phyloP scores from a whole-genome alignment of 2,329 filamentous ascomycete genomes.

The Xylaria sp. region DNA sequence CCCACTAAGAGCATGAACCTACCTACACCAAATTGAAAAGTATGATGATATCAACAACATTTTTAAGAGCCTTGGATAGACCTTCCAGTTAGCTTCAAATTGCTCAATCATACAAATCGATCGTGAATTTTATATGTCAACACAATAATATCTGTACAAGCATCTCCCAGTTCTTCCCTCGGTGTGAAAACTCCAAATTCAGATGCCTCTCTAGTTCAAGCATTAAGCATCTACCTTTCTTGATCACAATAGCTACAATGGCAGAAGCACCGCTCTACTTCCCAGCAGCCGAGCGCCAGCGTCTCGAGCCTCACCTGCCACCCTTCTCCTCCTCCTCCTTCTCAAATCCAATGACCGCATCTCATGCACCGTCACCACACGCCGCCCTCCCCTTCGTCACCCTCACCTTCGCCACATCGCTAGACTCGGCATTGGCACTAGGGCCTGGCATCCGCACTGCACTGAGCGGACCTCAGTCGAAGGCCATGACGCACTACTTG shows the following conservation, averaged over 20 bases:
- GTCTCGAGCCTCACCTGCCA: conserved; percentile 50
- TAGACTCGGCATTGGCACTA: conserved; percentile 83
- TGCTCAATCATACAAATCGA: not conserved
- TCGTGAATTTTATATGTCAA: not conserved
- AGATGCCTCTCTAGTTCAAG: not conserved
- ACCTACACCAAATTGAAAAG: not conserved
- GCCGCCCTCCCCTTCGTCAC: conserved; percentile 64
- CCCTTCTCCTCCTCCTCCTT: conserved; percentile 27
- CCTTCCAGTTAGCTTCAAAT: not conserved
- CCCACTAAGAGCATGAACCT: not conserved
- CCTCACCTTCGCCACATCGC: conserved; percentile 89
- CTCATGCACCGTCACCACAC: conserved; percentile 7
- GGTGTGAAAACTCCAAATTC: not conserved
- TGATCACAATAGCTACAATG: conserved; percentile 35
- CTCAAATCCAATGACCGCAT: not conserved
- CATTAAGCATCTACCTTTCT: not conserved
- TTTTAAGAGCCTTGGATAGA: no score
- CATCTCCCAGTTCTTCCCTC: not conserved
- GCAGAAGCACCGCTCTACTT: conserved; percentile 47
- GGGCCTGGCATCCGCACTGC: conserved; percentile 82
- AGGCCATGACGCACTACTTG: conserved; percentile 93
- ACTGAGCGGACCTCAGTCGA: conserved; percentile 84
- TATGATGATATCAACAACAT: not conserved
- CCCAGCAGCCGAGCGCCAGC: conserved; percentile 44
- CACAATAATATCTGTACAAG: not conserved